Conservation (phyloP, 441 rosid genomes). For the Viola pubescens region DNA sequence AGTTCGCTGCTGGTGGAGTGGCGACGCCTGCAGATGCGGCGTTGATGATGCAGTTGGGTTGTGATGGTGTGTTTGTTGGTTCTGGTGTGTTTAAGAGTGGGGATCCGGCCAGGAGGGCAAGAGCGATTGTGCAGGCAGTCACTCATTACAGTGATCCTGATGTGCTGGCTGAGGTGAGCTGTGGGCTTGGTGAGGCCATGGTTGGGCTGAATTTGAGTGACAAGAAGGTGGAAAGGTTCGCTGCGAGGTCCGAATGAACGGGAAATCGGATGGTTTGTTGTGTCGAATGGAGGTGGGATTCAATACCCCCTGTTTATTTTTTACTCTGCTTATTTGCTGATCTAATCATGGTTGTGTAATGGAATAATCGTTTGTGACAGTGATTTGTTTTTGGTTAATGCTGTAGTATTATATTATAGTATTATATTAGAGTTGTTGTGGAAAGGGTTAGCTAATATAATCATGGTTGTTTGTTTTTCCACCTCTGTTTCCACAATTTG, state of each 20-base stretch:
- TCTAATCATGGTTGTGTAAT: not conserved
- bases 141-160: constrained; percentile 87
- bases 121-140: constrained; percentile 91
- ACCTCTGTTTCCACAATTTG: not conserved
- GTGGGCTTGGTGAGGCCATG: constrained; percentile 93
- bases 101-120: constrained; percentile 77
- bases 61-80: constrained; percentile 91
- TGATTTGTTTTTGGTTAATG: not conserved
- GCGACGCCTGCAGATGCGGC: constrained; percentile 98
- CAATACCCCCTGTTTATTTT: not conserved
- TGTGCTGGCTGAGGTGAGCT: constrained; percentile 74
- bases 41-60: constrained; percentile 93
- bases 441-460: not conserved
- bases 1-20: constrained; percentile 93
- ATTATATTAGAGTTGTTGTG: not conserved
- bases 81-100: constrained; percentile 94
- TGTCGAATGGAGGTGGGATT: constrained; percentile 8
- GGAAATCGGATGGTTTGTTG: not conserved
- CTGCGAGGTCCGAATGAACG: constrained; percentile 49
- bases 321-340: not conserved
- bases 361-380: not conserved
- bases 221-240: constrained; percentile 85
- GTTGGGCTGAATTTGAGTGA: constrained; percentile 80
- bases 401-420: too few species aligned
- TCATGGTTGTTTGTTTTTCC: not conserved